Conservation (phyloP, 192 early-diverging fungal genomes). For the Diversispora eburnea region DNA sequence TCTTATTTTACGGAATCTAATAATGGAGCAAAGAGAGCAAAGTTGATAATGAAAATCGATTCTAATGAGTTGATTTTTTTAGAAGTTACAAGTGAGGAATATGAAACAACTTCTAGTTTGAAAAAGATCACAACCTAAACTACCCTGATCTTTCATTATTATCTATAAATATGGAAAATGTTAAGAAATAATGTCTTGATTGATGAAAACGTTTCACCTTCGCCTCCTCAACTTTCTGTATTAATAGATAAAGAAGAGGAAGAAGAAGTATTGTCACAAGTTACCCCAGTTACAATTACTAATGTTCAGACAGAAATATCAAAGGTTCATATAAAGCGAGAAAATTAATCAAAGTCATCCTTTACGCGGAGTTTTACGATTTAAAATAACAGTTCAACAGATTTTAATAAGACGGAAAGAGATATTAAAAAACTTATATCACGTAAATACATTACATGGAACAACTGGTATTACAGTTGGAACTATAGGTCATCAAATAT, state of each 20-base stretch:
- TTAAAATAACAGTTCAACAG: constrained; percentile 41
- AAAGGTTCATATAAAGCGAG: not conserved
- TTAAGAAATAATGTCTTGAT: constrained; percentile 11
- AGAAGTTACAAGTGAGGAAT: no score
- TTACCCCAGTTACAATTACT: not conserved
- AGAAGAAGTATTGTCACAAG: not conserved
- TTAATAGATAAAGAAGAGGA: not conserved
- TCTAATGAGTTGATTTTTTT: no score
- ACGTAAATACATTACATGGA: constrained; percentile 28
- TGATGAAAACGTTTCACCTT: constrained; percentile 2
- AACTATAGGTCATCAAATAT: constrained; percentile 24
- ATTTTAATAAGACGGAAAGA: constrained; percentile 43
- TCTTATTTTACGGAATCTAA: no score
- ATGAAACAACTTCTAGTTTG: no score
- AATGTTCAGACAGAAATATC: not conserved
- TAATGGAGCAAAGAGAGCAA: no score
- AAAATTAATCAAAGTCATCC: constrained; percentile 14
- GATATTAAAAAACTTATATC: constrained; percentile 39
- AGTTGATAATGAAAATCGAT: no score
- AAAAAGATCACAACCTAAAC: no score
- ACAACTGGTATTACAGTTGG: constrained; percentile 32
- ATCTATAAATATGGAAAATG: constrained; percentile 12
- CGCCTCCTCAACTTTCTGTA: not conserved
- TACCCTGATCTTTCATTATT: no score
- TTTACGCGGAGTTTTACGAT: constrained; percentile 33